A percentile compares a stretch with the other conserved stretches of the same genome.
phyloP scores from a whole-genome alignment of 2,329 filamentous ascomycete genomes.

The Sordariomycetes sp. region DNA sequence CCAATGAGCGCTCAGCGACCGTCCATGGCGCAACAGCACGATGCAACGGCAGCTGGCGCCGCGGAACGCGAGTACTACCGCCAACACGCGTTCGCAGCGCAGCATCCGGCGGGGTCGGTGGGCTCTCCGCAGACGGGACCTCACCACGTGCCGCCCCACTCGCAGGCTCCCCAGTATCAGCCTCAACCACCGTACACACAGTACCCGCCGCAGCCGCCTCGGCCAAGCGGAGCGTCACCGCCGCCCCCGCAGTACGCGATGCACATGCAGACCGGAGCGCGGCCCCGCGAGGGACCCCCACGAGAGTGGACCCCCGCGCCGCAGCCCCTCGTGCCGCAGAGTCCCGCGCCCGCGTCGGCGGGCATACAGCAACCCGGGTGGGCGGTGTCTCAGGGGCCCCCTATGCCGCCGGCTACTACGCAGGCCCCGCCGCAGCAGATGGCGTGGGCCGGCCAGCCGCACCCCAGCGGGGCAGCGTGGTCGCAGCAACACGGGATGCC shows the following conservation, averaged over 20 bases:
- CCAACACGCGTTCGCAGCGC: slow-evolving; percentile 20
- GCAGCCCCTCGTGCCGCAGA: slow-evolving; percentile 12
- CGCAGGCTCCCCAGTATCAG: slow-evolving; percentile 25
- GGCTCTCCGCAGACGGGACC: slow-evolving; percentile 32
- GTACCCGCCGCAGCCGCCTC: slow-evolving; percentile 24
- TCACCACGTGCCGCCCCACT: slow-evolving; percentile 26
- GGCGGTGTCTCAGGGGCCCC: slow-evolving; percentile 20
- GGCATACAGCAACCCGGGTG: slow-evolving; percentile 16
- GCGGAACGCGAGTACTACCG: slow-evolving; percentile 35
- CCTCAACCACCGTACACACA: slow-evolving; percentile 26
- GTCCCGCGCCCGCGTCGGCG: slow-evolving; percentile 5
- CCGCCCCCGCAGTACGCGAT: slow-evolving; percentile 41
- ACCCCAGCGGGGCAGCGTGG: not conserved
- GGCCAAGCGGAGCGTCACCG: slow-evolving; percentile 25
- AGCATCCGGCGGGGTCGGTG: slow-evolving; percentile 21
- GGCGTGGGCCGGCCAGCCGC: slow-evolving; percentile 11
- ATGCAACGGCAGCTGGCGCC: slow-evolving; percentile 19
- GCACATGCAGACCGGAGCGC: slow-evolving; percentile 25
- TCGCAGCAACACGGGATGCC: slow-evolving; percentile 12
- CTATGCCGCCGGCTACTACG: slow-evolving; percentile 14
- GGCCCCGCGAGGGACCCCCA: slow-evolving; percentile 26
- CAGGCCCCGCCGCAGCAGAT: slow-evolving; percentile 3
- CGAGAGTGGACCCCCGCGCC: slow-evolving; percentile 21
- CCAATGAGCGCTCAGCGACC: slow-evolving; percentile 30
- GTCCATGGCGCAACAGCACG: slow-evolving; percentile 25